A percentile compares a stretch with the other conserved stretches of the same genome.
phyloP scores from a whole-genome alignment of 305 asterid species.

The Solanum hybrid region DNA sequence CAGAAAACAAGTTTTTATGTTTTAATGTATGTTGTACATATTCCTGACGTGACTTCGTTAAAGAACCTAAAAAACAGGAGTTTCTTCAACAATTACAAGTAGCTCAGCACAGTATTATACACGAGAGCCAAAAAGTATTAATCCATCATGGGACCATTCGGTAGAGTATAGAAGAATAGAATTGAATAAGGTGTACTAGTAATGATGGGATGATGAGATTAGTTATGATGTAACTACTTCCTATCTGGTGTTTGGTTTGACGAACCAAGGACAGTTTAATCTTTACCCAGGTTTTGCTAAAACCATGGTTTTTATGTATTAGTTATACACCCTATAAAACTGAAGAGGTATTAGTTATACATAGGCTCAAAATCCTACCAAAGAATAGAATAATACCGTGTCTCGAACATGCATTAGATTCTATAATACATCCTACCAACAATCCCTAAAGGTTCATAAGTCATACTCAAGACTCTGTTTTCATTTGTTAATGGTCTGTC shows the following conservation, averaged over 20 bases:
- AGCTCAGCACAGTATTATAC: not conserved
- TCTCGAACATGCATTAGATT: not conserved
- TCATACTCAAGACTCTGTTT: not conserved
- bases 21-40: not conserved
- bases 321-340: not conserved
- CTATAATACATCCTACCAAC: not conserved
- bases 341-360: not conserved
- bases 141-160: not conserved
- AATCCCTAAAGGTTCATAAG: not conserved
- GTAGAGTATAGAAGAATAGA: not conserved
- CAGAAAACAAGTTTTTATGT: not conserved
- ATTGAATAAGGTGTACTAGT: not conserved
- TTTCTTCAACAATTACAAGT: not conserved
- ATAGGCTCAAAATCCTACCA: not conserved
- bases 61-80: not conserved
- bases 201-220: not conserved
- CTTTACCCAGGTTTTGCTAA: not conserved
- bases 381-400: not conserved
- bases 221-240: not conserved
- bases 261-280: not conserved
- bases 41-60: not conserved
- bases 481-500: not conserved
- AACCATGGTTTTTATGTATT: not conserved
- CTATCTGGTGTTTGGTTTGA: not conserved
- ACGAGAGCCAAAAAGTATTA: not conserved